These are phyloP conservation scores for Thuja plicata DNA, from an alignment of 83 land plant species.

Conservation along the genomic window DNA sequence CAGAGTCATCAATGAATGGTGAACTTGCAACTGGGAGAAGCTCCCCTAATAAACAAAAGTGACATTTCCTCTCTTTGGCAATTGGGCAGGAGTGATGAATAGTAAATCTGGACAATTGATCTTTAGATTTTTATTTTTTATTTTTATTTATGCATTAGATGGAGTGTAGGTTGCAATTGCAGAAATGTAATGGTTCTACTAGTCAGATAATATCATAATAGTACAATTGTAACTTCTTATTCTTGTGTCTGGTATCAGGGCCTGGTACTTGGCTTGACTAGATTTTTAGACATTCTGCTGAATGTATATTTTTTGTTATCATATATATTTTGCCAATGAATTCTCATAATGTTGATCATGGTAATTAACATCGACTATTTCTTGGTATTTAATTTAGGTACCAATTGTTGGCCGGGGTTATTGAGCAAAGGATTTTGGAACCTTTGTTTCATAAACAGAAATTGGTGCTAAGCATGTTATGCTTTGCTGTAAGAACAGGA, in stretches of 20 bases:
- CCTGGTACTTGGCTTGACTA: background rate
- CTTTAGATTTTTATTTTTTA: background rate
- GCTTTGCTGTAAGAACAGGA: slow-evolving; percentile 94
- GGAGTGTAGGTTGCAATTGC: background rate
- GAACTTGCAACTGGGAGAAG: background rate
- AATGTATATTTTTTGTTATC: background rate
- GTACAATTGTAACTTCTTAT: background rate
- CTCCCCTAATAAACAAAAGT: background rate
- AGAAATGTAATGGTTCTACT: background rate
- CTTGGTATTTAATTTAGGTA: slow-evolving; percentile 52
- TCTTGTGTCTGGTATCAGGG: background rate
- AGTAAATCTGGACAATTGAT: background rate
- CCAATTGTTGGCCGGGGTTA: slow-evolving; percentile 87
- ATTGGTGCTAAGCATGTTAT: slow-evolving; percentile 61
- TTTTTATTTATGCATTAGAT: background rate
- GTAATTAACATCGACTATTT: background rate
- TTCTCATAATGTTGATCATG: background rate
- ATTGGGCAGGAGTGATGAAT: background rate
- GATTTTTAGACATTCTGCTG: background rate
- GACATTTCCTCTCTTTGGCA: background rate
- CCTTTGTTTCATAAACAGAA: slow-evolving; percentile 87
- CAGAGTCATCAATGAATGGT: background rate
- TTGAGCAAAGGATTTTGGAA: slow-evolving; percentile 91
- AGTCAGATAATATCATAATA: background rate
- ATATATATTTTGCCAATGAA: background rate